phyloP scores from a whole-genome alignment of 2,329 filamentous ascomycete genomes.

The Cordyceps pruinosa region DNA sequence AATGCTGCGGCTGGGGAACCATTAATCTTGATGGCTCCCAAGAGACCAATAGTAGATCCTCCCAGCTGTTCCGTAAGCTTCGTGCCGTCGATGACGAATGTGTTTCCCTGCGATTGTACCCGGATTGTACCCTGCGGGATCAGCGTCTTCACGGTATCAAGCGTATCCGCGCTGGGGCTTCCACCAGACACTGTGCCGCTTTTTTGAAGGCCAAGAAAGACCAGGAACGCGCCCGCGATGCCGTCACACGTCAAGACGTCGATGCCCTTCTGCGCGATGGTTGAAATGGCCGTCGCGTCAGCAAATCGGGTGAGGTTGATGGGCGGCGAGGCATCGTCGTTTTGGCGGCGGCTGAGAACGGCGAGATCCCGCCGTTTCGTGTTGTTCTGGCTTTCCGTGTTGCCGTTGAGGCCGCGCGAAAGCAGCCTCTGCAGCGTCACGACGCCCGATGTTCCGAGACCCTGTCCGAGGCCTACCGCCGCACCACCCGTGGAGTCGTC shows the following conservation, averaged over 20 bases:
- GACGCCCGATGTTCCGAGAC: constrained; percentile 28
- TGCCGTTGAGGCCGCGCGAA: constrained; percentile 13
- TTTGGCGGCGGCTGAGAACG: background rate
- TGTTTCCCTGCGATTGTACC: constrained; percentile 22
- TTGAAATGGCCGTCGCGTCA: constrained; percentile 24
- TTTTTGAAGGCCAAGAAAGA: constrained; percentile 21
- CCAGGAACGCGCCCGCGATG: constrained; percentile 24
- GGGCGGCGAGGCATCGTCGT: background rate
- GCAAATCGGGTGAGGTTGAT: constrained; percentile 23
- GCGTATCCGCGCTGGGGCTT: constrained; percentile 12
- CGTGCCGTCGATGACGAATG: constrained; percentile 22
- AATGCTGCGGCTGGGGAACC: background rate
- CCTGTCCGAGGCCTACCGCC: constrained; percentile 28
- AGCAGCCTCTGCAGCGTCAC: constrained; percentile 25
- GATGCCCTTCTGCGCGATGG: constrained; percentile 22
- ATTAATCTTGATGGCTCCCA: constrained; percentile 3
- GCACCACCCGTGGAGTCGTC: constrained; percentile 30
- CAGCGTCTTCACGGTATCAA: constrained; percentile 16
- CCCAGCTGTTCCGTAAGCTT: constrained; percentile 17
- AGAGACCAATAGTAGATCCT: constrained; percentile 3
- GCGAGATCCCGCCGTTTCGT: background rate
- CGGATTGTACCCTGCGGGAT: constrained; percentile 22
- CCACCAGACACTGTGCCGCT: constrained; percentile 18
- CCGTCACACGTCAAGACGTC: constrained; percentile 27
- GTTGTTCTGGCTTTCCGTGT: background rate